Base-by-base conservation (phyloP, 768 basidiomycete species). In the Kwoniella dendrophila region DNA sequence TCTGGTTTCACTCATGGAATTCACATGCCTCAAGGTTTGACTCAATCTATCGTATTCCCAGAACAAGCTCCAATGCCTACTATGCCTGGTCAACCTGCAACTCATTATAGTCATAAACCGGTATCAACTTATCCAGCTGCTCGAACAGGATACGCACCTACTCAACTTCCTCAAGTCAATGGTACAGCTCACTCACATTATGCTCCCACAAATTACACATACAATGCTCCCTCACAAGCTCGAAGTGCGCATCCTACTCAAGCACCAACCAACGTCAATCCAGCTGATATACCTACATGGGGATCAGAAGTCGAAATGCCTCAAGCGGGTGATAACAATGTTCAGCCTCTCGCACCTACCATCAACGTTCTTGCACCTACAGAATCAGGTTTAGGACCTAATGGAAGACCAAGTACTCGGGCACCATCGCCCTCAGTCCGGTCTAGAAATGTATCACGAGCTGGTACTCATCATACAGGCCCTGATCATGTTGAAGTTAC, bases 351-450 rank as follows among this genome's bases (percentile, higher is more conserved):
- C n/a, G 54, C 41, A 26, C 77, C 77, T 2, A 71, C 62, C 1
- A 78, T 78, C 59, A 57, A 72, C 43, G 64, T 78, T 38, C 72
- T 72, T 33, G 68, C 77, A 2, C 77, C 77, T 7, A 78, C 77
- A 3, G 75, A 72, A 24, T 69, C 67, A 38, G 69, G 68, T 48
- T 38, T 66, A 18, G 66, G 55, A 18, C 47, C 62, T 1, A 57
- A 34, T 45, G 60, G 47, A n/a, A 47, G 47, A 47, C 32, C 51
- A 38, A 34, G 52, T 47, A 26, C 56, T 55, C 44, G 69, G 45
- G 54, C 56, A 14, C 56, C 60, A 1, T 60, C 59, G 2, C 38
- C 38, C 24, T 29, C 50, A 1, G 50, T 44, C 7, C 32, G 50
- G 18, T 52, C 43, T n/a, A 44, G 41, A 3, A 33, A 40, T 18